A percentile compares a stretch with the other conserved stretches of the same genome.
These are phyloP conservation scores for Chenopodium album DNA, from an alignment of 148 eudicot genomes.

Conservation along the genomic window DNA sequence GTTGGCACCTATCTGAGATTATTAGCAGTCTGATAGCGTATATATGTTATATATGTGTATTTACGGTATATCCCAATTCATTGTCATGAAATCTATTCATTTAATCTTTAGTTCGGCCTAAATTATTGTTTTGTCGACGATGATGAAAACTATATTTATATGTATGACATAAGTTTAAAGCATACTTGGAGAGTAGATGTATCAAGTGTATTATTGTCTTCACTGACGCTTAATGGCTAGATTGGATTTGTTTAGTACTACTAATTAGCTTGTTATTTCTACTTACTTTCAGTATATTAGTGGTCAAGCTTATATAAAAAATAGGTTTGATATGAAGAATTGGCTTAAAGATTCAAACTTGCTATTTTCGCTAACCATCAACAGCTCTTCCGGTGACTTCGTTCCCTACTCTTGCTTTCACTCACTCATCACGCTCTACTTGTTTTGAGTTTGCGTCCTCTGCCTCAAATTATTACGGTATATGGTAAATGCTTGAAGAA, in stretches of 20 bases:
- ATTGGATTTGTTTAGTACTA: not conserved
- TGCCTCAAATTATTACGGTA: no score
- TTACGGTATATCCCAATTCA: not conserved
- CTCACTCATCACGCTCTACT: no score
- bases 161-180: not conserved
- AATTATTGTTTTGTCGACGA: slow-evolving; percentile 2
- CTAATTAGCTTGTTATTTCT: not conserved
- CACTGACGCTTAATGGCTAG: not conserved
- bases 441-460: no score
- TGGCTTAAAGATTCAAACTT: no score
- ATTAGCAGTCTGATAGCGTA: slow-evolving; percentile 1
- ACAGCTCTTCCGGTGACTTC: not conserved
- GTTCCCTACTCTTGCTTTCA: no score
- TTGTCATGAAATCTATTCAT: slow-evolving; percentile 24
- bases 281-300: no score
- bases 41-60: slow-evolving; percentile 10
- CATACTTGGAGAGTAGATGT: not conserved
- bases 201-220: not conserved
- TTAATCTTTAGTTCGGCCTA: slow-evolving; percentile 24
- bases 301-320: not conserved
- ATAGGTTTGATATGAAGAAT: no score
- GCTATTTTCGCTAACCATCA: no score
- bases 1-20: slow-evolving; percentile 1
- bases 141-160: not conserved
- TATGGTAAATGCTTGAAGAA: no score